Percentiles rank a stretch among this genome's conserved stretches.
phyloP scores from a whole-genome alignment of 2,329 filamentous ascomycete genomes.

The Lachnellula arida region DNA sequence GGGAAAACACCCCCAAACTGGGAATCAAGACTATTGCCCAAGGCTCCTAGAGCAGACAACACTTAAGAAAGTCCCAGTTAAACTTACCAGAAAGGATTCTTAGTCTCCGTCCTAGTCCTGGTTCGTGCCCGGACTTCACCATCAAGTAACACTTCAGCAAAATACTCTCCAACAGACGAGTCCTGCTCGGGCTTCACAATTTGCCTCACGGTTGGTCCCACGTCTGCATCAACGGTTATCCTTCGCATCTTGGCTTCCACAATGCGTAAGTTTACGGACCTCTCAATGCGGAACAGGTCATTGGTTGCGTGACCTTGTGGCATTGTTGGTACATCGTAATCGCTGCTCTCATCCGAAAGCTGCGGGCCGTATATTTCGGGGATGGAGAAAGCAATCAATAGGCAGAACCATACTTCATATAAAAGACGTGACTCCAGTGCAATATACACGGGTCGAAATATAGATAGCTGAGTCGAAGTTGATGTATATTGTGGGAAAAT shows the following conservation, averaged over 20 bases:
- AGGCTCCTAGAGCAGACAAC: not conserved
- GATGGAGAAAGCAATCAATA: constrained; percentile 85
- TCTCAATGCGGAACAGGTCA: constrained; percentile 58
- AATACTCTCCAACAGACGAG: constrained; percentile 60
- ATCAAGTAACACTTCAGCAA: constrained; percentile 75
- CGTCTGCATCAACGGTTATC: constrained; percentile 28
- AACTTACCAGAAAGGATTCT: constrained; percentile 65
- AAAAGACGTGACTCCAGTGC: constrained; percentile 80
- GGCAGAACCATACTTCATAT: constrained; percentile 97
- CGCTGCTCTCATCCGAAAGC: constrained; percentile 9
- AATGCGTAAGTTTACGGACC: constrained; percentile 53
- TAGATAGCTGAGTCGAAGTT: constrained; percentile 65
- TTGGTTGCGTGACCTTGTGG: constrained; percentile 24
- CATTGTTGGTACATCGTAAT: constrained; percentile 13
- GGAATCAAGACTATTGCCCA: not conserved
- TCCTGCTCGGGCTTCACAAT: constrained; percentile 37
- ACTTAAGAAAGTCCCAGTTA: not conserved
- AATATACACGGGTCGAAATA: constrained; percentile 84
- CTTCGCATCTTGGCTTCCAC: constrained; percentile 55
- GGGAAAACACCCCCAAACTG: not conserved
- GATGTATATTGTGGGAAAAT: constrained; percentile 92
- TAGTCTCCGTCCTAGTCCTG: constrained; percentile 64
- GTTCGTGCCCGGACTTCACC: constrained; percentile 75
- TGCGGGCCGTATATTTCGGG: constrained; percentile 72
- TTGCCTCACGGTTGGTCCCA: constrained; percentile 18